Evolutionary conservation across 805 yeast species (phyloP), one percentile per base, ranked within the genome.

Genomic region (Monosporozyma aquatica): DNA sequence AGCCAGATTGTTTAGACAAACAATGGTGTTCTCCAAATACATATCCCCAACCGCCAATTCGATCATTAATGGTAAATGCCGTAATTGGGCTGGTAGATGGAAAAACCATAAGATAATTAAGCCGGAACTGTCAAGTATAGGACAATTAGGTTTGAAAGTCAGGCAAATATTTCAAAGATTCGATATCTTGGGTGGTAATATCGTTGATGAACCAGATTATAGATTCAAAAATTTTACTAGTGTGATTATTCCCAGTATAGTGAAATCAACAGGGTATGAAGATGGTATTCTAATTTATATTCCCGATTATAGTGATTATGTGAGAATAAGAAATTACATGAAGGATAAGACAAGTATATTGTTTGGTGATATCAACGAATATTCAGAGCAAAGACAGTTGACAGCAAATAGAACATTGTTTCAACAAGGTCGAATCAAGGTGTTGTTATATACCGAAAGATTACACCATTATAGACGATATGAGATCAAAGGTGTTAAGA

Each of bases 371-470:
- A 69, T 86, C 37, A 87, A 89, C 58, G 98, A 92, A 63, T 92
- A 92, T 63, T 72, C 94, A 2, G 62, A 76, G 1, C 82, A 77
- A 48, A 69, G 82, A n/a, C 80, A 82, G 44, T 59, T 86, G 26
- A 76, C 87, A 1, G 70, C 86, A 38, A 75, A 80, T 15, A 72
- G 97, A 50, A 72, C 85, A 6, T 65, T 72, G 29, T 92, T 92
- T 57, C 75, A 73, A 25, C 71, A 75, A 33, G 76, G 78, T 2
- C 72, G 79, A 43, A 66, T 69, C 24, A 80, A 83, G 53, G 71
- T 90, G 22, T 59, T 92, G 67, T 64, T 92, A n/a, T 90, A 90
- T 63, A 85, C 97, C 0, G 97, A 90, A 55, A 80, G 98, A 71
- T 68, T 90, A 58, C 97, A 92, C 62, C 92, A 86, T 58, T 92